These are phyloP conservation scores for Phytomonas sp. DNA, from an alignment of 208 protist genomes.

Conservation along the genomic window DNA sequence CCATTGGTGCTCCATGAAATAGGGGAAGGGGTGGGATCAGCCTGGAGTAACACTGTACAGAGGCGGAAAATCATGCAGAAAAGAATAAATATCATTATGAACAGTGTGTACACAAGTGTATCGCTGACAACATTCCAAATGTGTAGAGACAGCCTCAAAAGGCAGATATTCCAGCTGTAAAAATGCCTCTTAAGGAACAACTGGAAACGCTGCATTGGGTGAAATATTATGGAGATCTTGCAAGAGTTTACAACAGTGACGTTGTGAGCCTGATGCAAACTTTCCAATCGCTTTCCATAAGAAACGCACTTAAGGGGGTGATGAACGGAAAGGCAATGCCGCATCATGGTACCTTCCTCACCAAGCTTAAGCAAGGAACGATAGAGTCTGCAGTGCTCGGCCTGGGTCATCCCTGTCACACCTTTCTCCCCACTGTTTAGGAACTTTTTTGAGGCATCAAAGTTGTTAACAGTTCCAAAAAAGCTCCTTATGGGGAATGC, in stretches of 20 bases:
- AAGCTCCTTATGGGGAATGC: neutral
- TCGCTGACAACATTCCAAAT: constrained; percentile 64
- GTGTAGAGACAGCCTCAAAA: constrained; percentile 43
- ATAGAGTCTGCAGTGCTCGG: constrained; percentile 49
- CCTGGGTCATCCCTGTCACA: constrained; percentile 1
- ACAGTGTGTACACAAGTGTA: constrained; percentile 63
- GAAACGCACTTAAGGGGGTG: constrained; percentile 31
- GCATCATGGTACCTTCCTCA: constrained; percentile 61
- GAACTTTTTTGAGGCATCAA: neutral
- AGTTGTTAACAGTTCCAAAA: neutral
- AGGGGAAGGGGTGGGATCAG: too few species aligned
- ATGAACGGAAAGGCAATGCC: constrained; percentile 47
- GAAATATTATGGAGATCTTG: neutral
- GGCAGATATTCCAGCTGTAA: neutral
- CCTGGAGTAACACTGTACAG: constrained; percentile 68
- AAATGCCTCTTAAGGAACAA: neutral
- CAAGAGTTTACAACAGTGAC: neutral
- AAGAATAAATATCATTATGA: constrained; percentile 50
- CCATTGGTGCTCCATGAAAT: neutral
- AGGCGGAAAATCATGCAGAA: constrained; percentile 72
- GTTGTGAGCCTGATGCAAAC: constrained; percentile 28
- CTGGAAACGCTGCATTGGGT: neutral
- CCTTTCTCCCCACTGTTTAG: neutral
- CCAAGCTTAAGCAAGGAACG: constrained; percentile 64
- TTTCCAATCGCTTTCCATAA: constrained; percentile 54